Conservation (phyloP, 129 eudicot species). For the Daucus carota region DH1_v3.0 NC_030385.2:11149501-11150000, state of each 20-base stretch:
- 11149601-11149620: background rate
- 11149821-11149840: slow-evolving; percentile 58
- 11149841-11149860: slow-evolving; percentile 65
- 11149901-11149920: slow-evolving; percentile 32
- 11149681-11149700: slow-evolving; percentile 96
- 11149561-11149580: background rate
- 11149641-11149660: slow-evolving; percentile 29
- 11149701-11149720: slow-evolving; percentile 52
- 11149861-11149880: slow-evolving; percentile 29
- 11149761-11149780: slow-evolving; percentile 22
- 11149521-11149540: background rate
- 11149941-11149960: slow-evolving; percentile 70
- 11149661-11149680: slow-evolving; percentile 83
- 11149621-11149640: background rate
- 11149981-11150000: slow-evolving; percentile 78
- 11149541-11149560: background rate
- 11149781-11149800: slow-evolving; percentile 46
- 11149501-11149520: background rate
- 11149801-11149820: slow-evolving; percentile 72
- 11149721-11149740: slow-evolving; percentile 38
- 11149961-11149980: slow-evolving; percentile 69
- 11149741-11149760: slow-evolving; percentile 27
- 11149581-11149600: background rate
- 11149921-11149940: slow-evolving; percentile 62
- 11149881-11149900: slow-evolving; percentile 18